Conservation (phyloP, 2,329 filamentous ascomycete genomes). For the Aspergillus sp. region DNA sequence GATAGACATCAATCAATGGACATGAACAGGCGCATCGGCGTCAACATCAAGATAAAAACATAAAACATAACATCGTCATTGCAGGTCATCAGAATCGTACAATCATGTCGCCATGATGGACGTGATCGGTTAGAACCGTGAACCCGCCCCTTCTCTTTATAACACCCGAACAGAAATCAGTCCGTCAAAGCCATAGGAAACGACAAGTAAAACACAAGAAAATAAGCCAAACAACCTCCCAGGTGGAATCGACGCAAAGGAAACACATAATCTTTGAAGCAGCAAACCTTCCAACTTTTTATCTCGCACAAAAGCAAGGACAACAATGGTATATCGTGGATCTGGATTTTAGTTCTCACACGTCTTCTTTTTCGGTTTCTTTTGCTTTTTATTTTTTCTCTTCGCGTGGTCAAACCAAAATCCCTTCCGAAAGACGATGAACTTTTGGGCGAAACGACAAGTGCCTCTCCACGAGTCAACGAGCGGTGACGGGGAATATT, state of each 20-base stretch:
- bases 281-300: conserved; percentile 18
- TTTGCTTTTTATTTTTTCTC: neutral
- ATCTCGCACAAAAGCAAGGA: neutral
- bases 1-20: neutral
- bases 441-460: conserved; percentile 3
- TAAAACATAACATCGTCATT: conserved; percentile 18
- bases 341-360: neutral
- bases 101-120: conserved; percentile 28
- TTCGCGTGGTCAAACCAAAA: neutral
- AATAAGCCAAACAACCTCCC: conserved; percentile 21
- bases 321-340: neutral
- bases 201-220: conserved; percentile 7
- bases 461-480: neutral
- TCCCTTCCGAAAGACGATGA: neutral
- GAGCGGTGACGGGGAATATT: neutral
- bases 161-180: conserved; percentile 12
- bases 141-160: conserved; percentile 18
- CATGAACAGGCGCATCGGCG: neutral
- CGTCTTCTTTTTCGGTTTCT: neutral
- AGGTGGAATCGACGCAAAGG: conserved; percentile 2
- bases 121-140: conserved; percentile 19
- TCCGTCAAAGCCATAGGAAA: conserved; percentile 5
- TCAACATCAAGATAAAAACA: conserved; percentile 1
- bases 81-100: conserved; percentile 29
- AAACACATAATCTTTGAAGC: conserved; percentile 7